Evolutionary conservation across 495 filamentous ascomycete species (phyloP).

Genomic region (Talaromyces thailandensis): DNA sequence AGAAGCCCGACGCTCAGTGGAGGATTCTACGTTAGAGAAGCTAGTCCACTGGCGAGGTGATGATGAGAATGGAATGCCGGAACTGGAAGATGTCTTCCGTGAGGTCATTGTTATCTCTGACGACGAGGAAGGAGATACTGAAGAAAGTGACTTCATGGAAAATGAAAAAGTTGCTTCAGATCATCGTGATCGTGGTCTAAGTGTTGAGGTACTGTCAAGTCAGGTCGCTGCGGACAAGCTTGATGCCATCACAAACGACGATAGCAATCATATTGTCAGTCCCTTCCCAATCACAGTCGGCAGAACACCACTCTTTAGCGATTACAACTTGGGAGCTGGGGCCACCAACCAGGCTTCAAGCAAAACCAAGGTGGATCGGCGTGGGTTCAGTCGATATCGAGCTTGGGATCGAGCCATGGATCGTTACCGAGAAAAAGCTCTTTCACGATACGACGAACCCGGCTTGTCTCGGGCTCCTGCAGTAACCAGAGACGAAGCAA

Average conservation of each 20-base stretch:
- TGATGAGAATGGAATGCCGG: constrained; percentile 64
- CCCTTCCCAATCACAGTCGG: not conserved
- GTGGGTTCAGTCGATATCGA: constrained; percentile 40
- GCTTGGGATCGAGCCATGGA: constrained; percentile 38
- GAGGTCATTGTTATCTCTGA: constrained; percentile 78
- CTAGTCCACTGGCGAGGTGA: constrained; percentile 84
- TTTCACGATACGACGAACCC: not conserved
- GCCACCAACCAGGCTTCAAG: constrained; percentile 11
- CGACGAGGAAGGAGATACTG: constrained; percentile 54
- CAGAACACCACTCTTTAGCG: constrained; percentile 17
- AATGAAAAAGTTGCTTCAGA: constrained; percentile 8
- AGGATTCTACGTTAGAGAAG: constrained; percentile 59
- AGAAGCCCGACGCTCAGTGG: constrained; percentile 62
- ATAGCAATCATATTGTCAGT: constrained; percentile 1
- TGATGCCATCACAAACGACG: not conserved
- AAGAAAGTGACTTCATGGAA: constrained; percentile 20
- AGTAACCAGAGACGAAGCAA: not conserved
- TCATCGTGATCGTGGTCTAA: constrained; percentile 23
- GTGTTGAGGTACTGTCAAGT: constrained; percentile 32
- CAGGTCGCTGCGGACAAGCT: constrained; percentile 13
- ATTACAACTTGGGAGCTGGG: constrained; percentile 23
- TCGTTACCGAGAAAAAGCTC: constrained; percentile 19
- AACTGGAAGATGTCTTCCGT: constrained; percentile 70
- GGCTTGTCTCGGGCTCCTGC: not conserved
- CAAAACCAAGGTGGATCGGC: constrained; percentile 25